Conservation (phyloP, 352 stramenopile genomes). For the Thalassiosira hispida region DNA sequence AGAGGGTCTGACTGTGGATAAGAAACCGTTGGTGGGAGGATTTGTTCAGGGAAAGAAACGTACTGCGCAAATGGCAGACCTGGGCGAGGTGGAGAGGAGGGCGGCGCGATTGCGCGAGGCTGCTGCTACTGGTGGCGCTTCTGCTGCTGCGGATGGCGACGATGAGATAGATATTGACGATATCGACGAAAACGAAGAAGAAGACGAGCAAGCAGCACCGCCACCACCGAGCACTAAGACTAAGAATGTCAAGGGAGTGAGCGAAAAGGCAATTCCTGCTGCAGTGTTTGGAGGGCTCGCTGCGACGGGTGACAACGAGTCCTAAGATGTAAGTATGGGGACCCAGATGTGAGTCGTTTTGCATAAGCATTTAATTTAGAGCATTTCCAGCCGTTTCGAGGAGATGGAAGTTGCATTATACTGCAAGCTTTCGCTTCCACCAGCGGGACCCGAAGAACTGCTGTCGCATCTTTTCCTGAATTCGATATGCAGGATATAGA, state of each 20-base stretch:
- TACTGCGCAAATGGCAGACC: conserved; percentile 77
- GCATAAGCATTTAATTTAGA: conserved; percentile 7
- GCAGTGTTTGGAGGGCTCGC: conserved; percentile 83
- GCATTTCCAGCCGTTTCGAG: background rate
- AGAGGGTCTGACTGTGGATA: conserved; percentile 80
- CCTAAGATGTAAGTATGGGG: background rate
- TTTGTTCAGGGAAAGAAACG: conserved; percentile 81
- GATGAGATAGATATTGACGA: conserved; percentile 94
- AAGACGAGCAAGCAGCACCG: conserved; percentile 37
- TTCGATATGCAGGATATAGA: conserved; percentile 51
- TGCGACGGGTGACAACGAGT: conserved; percentile 20
- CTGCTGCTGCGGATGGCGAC: conserved; percentile 50
- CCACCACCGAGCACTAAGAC: background rate
- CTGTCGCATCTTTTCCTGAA: conserved; percentile 57
- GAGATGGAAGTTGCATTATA: conserved; percentile 19
- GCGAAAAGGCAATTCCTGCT: conserved; percentile 77
- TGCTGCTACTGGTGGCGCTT: conserved; percentile 69
- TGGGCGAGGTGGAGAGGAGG: conserved; percentile 84
- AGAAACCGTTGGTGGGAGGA: conserved; percentile 55
- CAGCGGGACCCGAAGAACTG: conserved; percentile 39
- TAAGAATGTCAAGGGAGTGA: conserved; percentile 53
- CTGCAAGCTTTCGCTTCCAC: conserved; percentile 49
- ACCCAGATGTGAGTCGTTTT: background rate
- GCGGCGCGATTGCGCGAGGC: conserved; percentile 86
- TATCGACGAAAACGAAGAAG: conserved; percentile 82